A percentile compares a stretch with the other conserved stretches of the same genome.
These are phyloP conservation scores for Arthrocladium fulminans DNA, from an alignment of 2,329 filamentous ascomycete genomes.

Conservation along the genomic window DNA sequence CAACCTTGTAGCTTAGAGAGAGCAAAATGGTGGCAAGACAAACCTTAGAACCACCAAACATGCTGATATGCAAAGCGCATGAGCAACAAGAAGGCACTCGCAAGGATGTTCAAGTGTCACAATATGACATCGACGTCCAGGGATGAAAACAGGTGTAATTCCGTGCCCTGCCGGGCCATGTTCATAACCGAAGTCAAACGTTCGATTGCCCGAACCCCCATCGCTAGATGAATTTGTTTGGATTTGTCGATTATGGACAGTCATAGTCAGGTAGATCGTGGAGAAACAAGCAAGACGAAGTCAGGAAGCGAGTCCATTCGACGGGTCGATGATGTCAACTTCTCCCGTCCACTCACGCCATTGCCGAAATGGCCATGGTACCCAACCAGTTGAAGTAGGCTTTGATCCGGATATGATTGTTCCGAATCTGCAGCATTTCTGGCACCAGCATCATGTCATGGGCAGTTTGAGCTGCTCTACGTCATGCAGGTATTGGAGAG, in stretches of 20 bases:
- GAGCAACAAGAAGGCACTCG: too few species aligned
- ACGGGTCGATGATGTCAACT: neutral
- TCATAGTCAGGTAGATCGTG: neutral
- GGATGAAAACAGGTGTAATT: neutral
- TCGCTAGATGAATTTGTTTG: neutral
- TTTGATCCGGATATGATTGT: neutral
- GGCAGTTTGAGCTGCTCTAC: neutral
- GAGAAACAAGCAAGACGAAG: neutral
- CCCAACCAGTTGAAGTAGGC: neutral
- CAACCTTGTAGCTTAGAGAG: too few species aligned
- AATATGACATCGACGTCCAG: constrained; percentile 3
- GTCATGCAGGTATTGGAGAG: neutral
- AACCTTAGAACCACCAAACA: too few species aligned
- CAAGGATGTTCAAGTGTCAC: neutral
- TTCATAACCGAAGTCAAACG: neutral
- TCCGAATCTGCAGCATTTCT: too few species aligned
- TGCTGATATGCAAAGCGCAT: too few species aligned
- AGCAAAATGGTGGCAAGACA: too few species aligned
- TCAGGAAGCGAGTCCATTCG: neutral
- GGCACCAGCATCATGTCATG: too few species aligned
- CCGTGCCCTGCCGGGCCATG: neutral
- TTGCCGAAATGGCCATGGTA: neutral
- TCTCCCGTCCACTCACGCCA: neutral
- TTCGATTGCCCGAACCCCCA: neutral
- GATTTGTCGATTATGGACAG: neutral